Evolutionary conservation across 345 rosid species (phyloP), one percentile per base, ranked within the genome.

Genomic region (Aquilaria malaccensis): DNA sequence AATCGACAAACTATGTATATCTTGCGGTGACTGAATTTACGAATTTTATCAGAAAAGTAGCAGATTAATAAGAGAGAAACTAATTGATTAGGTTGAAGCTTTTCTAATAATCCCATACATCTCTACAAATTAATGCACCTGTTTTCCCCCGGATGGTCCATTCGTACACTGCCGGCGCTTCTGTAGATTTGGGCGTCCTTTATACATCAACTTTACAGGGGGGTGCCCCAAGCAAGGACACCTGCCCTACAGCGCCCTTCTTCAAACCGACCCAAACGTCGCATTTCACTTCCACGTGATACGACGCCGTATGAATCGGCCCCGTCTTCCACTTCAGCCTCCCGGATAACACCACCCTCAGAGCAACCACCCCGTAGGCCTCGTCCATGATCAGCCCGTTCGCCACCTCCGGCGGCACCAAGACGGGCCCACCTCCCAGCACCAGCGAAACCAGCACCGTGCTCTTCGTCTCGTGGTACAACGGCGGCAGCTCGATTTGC

Each of bases 231-330:
- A 87, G 86, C 76, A 90, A 75, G 22, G 97, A 95, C 14, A 78
- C 84, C 59, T 79, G 79, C 22, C 90, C 97, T 3, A 61, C 68
- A 49, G 65, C 51, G 58, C 83, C 81, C 61, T 11, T 77, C 78
- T 82, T 83, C 72, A 83, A 70, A 50, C 95, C 86, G 60, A 87
- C 75, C 92, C 88, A 62, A 62, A 85, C 72, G 66, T 85, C 95
- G 76, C 97, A 90, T 67, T 68, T 80, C 53, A 83, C 97, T 46
- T 73, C 68, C 53, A 87, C 69, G 13, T 85, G 86, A 37, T 80
- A 76, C 63, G 81, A 77, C 57, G 76, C 78, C 9, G 88, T 85
- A 66, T 51, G 76, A 50, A 87, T 73, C 13, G 65, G 87, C 3
- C 90, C 95, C 0, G 84, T 84, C 66, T 80, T 90, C 88, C 88